Conservation (phyloP, 768 basidiomycete species). For the Chalciporus pseudorubinellus region DNA sequence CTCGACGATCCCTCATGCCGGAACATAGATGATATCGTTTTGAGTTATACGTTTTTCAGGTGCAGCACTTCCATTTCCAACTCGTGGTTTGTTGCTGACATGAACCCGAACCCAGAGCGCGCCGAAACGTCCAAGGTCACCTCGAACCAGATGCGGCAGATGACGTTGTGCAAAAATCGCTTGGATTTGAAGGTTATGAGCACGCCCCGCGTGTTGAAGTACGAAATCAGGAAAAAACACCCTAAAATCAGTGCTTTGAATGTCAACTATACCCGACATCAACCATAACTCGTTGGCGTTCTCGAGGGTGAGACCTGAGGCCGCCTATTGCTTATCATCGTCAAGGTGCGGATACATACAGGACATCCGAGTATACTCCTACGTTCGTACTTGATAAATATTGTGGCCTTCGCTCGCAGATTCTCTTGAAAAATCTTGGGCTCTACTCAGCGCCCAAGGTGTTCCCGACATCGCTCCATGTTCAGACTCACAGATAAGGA, state of each 20-base stretch:
- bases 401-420: too few relatives aligned
- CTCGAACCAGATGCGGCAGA: constrained; percentile 88
- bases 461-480: too few relatives aligned
- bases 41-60: constrained; percentile 99
- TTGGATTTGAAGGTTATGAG: constrained; percentile 71
- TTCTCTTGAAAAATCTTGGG: too few relatives aligned
- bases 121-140: constrained; percentile 81
- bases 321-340: neutral
- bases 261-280: neutral
- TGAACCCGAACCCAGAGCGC: constrained; percentile 52
- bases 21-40: constrained; percentile 84
- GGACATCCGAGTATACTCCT: neutral
- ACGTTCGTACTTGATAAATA: too few relatives aligned
- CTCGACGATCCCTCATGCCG: constrained; percentile 88
- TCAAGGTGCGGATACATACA: neutral
- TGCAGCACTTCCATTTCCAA: constrained; percentile 27
- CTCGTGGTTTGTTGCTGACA: neutral
- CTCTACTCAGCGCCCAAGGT: too few relatives aligned
- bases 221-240: neutral
- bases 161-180: constrained; percentile 72
- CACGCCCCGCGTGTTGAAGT: constrained; percentile 36
- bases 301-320: neutral
- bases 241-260: neutral
- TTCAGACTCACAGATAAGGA: too few relatives aligned
- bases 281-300: too few relatives aligned